Evolutionary conservation across 225 moss, liverwort and hornwort species (phyloP).

Genomic region (Pseudoscleropodium purum): DNA sequence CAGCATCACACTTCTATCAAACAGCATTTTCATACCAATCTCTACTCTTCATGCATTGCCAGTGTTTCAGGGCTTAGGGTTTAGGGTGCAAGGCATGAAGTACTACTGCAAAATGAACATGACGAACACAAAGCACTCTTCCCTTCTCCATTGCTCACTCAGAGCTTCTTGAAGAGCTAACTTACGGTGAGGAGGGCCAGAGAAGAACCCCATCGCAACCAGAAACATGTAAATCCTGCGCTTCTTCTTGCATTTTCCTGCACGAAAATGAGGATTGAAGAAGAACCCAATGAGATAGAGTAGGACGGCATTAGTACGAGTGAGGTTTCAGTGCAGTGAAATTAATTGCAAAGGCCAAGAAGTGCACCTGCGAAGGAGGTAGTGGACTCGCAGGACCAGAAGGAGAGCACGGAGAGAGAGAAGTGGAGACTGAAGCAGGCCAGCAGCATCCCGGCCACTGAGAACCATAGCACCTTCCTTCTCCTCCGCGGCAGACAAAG

Average conservation of each 20-base stretch:
- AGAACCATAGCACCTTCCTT: constrained; percentile 2
- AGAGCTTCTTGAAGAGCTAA: neutral
- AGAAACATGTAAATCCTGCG: neutral
- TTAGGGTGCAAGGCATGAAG: neutral
- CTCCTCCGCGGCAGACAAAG: neutral
- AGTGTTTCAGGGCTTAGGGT: neutral
- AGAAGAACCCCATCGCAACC: neutral
- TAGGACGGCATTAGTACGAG: neutral
- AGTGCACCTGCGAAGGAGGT: constrained; percentile 1
- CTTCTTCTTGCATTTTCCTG: neutral
- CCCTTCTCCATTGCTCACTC: neutral
- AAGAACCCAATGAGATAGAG: neutral
- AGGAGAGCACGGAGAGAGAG: constrained; percentile 5
- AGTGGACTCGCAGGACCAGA: constrained; percentile 28
- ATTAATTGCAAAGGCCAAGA: neutral
- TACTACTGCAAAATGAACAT: neutral
- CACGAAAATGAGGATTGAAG: neutral
- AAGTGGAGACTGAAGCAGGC: neutral
- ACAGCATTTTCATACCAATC: neutral
- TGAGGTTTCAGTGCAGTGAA: neutral
- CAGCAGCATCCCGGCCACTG: neutral
- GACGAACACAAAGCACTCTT: neutral
- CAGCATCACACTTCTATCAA: neutral
- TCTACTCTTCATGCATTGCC: neutral
- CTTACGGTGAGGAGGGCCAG: neutral